phyloP scores from a whole-genome alignment of 495 filamentous ascomycete species.

The Friedmanniomyces endolithicus region DNA sequence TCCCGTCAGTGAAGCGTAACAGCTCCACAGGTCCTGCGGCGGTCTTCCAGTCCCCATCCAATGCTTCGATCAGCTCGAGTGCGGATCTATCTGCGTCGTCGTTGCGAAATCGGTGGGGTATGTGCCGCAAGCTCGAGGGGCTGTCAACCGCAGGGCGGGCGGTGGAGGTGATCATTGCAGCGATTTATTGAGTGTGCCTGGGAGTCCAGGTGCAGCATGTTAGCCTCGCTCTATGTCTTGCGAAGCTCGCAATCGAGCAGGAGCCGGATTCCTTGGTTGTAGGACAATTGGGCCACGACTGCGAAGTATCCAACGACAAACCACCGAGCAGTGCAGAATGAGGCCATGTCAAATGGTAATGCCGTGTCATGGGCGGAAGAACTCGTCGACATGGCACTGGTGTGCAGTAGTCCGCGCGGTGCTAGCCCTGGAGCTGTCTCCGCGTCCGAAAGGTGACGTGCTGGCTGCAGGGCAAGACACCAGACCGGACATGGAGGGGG shows the following conservation, averaged over 20 bases:
- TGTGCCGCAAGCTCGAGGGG: slow-evolving; percentile 13
- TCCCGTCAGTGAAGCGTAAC: slow-evolving; percentile 87
- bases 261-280: neutral
- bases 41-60: slow-evolving; percentile 73
- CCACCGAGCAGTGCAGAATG: neutral
- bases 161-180: slow-evolving; percentile 4
- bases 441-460: neutral
- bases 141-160: slow-evolving; percentile 10
- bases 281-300: no score
- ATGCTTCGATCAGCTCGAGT: slow-evolving; percentile 51
- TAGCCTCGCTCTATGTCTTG: neutral
- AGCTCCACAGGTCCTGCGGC: slow-evolving; percentile 70
- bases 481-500: neutral
- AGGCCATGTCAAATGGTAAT: no score
- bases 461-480: neutral
- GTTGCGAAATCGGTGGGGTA: slow-evolving; percentile 19
- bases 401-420: neutral
- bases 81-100: slow-evolving; percentile 19
- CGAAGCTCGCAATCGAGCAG: slow-evolving; percentile 1
- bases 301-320: neutral
- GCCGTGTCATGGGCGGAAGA: no score
- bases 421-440: no score
- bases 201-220: neutral
- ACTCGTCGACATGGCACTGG: neutral
- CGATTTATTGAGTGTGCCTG: neutral